A percentile compares a stretch with the other conserved stretches of the same genome.
phyloP scores from a whole-genome alignment of 805 yeast genomes.

The Myxozyma lipomycoides region DNA sequence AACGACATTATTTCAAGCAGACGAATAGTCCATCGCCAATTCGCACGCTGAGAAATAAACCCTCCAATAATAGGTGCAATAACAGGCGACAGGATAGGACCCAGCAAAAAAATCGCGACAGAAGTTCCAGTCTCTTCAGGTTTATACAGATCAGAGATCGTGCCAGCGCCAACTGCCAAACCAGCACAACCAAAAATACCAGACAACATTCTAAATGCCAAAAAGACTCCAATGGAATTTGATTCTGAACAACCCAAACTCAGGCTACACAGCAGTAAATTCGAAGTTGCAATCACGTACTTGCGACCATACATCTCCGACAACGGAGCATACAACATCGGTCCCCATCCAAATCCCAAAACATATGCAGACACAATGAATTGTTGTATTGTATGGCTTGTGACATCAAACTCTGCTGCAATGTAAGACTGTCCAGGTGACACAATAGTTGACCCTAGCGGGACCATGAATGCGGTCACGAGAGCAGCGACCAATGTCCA shows the following conservation, averaged over 20 bases:
- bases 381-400: constrained; percentile 13
- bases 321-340: constrained; percentile 24
- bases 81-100: constrained; percentile 44
- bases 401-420: constrained; percentile 37
- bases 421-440: constrained; percentile 28
- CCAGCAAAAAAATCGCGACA: constrained; percentile 17
- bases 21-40: constrained; percentile 76
- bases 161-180: constrained; percentile 26
- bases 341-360: constrained; percentile 28
- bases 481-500: constrained; percentile 34
- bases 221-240: constrained; percentile 11
- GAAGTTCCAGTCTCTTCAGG: constrained; percentile 21
- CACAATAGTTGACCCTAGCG: constrained; percentile 21
- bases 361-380: constrained; percentile 23
- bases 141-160: constrained; percentile 22
- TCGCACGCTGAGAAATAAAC: constrained; percentile 52
- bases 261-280: constrained; percentile 12
- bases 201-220: constrained; percentile 19
- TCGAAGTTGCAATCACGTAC: constrained; percentile 17
- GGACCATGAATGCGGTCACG: constrained; percentile 23
- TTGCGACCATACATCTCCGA: constrained; percentile 26
- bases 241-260: constrained; percentile 27
- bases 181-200: constrained; percentile 27
- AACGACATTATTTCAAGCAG: constrained; percentile 38
- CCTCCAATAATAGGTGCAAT: constrained; percentile 61